These are phyloP conservation scores for Gossypium australe DNA, from an alignment of 345 rosid genomes.

Conservation along the genomic window DNA sequence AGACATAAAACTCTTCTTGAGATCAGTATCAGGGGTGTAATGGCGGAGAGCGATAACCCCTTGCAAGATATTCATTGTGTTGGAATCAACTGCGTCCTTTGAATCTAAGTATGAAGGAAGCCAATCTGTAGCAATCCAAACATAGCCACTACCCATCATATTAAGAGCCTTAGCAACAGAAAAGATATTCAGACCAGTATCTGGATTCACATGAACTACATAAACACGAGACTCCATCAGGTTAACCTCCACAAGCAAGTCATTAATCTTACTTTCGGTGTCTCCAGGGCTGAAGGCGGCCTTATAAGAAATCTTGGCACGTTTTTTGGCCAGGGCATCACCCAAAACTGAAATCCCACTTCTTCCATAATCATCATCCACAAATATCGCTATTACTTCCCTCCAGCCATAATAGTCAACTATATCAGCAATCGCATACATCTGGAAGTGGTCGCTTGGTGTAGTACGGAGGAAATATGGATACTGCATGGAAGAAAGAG, in stretches of 20 bases:
- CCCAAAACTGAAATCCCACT: conserved; percentile 67
- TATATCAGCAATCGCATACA: conserved; percentile 78
- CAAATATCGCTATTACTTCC: conserved; percentile 74
- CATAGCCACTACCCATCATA: conserved; percentile 69
- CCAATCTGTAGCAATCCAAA: conserved; percentile 98
- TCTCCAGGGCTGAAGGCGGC: conserved; percentile 65
- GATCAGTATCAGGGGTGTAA: conserved; percentile 60
- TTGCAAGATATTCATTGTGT: conserved; percentile 59
- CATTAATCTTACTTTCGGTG: conserved; percentile 33
- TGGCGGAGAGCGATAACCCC: conserved; percentile 89
- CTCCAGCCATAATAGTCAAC: conserved; percentile 63
- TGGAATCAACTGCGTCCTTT: conserved; percentile 30
- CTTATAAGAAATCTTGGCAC: conserved; percentile 69
- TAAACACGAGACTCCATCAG: conserved; percentile 81
- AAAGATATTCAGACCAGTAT: conserved; percentile 65
- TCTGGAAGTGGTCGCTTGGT: conserved; percentile 62
- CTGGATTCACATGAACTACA: conserved; percentile 86
- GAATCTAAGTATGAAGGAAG: conserved; percentile 77
- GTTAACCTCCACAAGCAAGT: conserved; percentile 52
- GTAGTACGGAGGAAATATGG: conserved; percentile 61
- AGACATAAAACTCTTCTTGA: conserved; percentile 41
- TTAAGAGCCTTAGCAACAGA: conserved; percentile 60
- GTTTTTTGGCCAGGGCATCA: conserved; percentile 69
- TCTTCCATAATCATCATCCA: conserved; percentile 92
- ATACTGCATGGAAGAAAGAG: conserved; percentile 55